Evolutionary conservation across 768 basidiomycete genomes (phyloP).

Genomic region (Grammothele lineata): DNA sequence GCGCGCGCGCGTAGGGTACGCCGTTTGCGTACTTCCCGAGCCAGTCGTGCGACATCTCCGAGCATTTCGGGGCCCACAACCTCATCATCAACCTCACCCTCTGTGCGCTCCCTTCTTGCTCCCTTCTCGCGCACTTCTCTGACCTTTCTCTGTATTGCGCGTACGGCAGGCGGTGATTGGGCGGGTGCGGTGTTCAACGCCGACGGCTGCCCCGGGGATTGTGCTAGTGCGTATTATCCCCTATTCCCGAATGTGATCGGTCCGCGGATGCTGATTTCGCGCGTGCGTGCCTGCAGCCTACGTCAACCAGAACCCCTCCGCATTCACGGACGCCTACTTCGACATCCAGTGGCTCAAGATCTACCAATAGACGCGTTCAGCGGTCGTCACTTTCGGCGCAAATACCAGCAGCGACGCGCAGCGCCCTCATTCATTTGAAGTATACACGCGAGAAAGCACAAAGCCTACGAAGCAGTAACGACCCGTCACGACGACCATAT

Average conservation of each 20-base stretch:
- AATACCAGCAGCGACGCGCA: no score
- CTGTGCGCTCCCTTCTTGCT: constrained; percentile 30
- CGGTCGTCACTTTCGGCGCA: no score
- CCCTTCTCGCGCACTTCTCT: background rate
- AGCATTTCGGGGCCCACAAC: constrained; percentile 1
- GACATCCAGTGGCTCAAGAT: constrained; percentile 39
- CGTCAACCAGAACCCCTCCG: constrained; percentile 62
- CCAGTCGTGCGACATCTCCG: background rate
- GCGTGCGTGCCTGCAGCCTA: constrained; percentile 38
- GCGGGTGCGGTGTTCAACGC: constrained; percentile 43
- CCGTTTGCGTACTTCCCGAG: constrained; percentile 28
- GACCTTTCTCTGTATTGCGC: background rate
- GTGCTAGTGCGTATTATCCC: constrained; percentile 40
- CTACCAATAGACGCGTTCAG: constrained; percentile 8
- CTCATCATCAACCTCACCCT: constrained; percentile 45
- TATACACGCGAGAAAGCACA: no score
- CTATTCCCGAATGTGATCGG: no score
- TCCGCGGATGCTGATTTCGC: background rate
- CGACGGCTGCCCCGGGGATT: constrained; percentile 48
- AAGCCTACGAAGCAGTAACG: background rate
- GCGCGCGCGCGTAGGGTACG: constrained; percentile 37
- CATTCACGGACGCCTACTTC: constrained; percentile 68
- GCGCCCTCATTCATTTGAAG: no score
- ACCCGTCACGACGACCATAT: background rate
- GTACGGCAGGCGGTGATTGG: constrained; percentile 44